Conservation (phyloP, 2,329 filamentous ascomycete genomes). For the Sclerotinia borealis region DNA sequence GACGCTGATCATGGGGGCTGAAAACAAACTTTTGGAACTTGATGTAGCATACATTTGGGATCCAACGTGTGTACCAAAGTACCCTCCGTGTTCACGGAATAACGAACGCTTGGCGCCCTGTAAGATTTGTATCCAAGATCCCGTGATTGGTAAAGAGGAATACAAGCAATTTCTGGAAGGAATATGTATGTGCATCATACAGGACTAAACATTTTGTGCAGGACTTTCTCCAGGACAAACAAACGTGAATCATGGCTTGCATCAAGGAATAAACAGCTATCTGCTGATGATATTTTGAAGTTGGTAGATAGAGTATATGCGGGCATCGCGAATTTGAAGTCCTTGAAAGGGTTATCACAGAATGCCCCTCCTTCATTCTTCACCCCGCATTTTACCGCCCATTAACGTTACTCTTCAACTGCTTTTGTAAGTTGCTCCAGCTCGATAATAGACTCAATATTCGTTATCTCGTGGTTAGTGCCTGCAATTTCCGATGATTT, state of each 20-base stretch:
- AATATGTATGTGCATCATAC: too few species aligned
- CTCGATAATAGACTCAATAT: too few species aligned
- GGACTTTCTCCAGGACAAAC: not conserved
- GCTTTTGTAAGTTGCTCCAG: not conserved
- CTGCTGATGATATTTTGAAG: too few species aligned
- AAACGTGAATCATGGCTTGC: too few species aligned
- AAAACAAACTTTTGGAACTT: not conserved
- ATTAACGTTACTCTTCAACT: not conserved
- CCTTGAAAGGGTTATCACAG: not conserved
- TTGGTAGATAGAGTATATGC: too few species aligned
- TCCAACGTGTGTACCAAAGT: not conserved
- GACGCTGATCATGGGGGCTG: not conserved
- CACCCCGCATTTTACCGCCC: not conserved
- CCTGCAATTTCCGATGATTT: not conserved
- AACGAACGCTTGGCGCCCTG: not conserved
- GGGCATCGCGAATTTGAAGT: not conserved
- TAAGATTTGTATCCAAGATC: not conserved
- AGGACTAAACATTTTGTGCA: too few species aligned
- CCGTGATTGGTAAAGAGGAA: not conserved
- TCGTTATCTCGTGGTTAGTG: not conserved
- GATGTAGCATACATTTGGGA: not conserved
- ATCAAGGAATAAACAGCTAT: not conserved
- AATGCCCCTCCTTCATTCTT: not conserved
- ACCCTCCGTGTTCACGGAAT: not conserved
- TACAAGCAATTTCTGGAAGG: too few species aligned